phyloP scores from a whole-genome alignment of 2,329 filamentous ascomycete species.

The Simplicillium sp. region DNA sequence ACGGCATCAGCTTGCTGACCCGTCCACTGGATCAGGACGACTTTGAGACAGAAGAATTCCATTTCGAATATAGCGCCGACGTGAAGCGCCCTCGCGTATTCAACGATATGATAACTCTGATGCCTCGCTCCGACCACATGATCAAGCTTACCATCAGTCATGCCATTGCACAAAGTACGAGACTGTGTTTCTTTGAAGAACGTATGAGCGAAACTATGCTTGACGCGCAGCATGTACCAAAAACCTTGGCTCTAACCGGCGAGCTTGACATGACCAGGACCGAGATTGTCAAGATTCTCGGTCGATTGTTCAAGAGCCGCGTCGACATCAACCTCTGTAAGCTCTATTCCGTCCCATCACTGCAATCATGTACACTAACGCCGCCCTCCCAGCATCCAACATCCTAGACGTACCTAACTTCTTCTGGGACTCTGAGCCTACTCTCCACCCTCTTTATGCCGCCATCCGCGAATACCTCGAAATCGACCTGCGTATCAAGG shows the following conservation, averaged over 20 bases:
- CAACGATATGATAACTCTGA: slow-evolving; percentile 97
- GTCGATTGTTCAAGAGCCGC: slow-evolving; percentile 81
- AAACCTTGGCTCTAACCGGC: slow-evolving; percentile 78
- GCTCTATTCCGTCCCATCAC: slow-evolving; percentile 21
- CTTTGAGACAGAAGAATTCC: slow-evolving; percentile 96
- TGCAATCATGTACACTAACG: neutral
- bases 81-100: slow-evolving; percentile 86
- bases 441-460: slow-evolving; percentile 84
- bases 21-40: slow-evolving; percentile 78
- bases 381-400: slow-evolving; percentile 60
- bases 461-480: slow-evolving; percentile 96
- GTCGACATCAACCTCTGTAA: slow-evolving; percentile 97
- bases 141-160: slow-evolving; percentile 97
- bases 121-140: slow-evolving; percentile 91
- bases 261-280: slow-evolving; percentile 83
- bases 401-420: slow-evolving; percentile 94
- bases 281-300: slow-evolving; percentile 87
- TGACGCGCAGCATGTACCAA: slow-evolving; percentile 85
- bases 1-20: slow-evolving; percentile 58
- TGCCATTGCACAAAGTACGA: slow-evolving; percentile 94
- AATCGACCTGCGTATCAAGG: slow-evolving; percentile 90
- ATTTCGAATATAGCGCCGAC: slow-evolving; percentile 89
- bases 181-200: slow-evolving; percentile 92
- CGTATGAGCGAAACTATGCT: slow-evolving; percentile 91
- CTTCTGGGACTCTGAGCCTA: slow-evolving; percentile 97